Conservation (phyloP, 2,329 filamentous ascomycete species). For the Diaporthe capsici region DNA sequence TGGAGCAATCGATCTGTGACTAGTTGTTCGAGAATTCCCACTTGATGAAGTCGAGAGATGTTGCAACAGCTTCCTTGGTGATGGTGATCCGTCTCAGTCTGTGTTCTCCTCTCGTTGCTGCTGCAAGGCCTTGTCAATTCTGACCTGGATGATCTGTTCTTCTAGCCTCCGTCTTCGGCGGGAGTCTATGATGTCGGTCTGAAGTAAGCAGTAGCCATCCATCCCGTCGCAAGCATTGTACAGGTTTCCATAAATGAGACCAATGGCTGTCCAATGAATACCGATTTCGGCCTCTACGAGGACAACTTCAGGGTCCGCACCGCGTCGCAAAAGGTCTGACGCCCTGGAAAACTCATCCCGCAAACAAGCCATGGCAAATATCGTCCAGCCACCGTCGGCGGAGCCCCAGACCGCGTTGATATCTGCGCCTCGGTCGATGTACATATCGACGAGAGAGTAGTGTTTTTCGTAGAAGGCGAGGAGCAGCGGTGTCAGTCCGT, state of each 20-base stretch:
- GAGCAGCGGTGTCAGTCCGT: not conserved
- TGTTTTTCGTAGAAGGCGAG: not conserved
- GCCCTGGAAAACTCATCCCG: not conserved
- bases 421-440: not conserved
- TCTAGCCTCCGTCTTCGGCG: not conserved
- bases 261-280: not conserved
- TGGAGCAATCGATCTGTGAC: not conserved
- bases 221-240: not conserved
- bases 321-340: not conserved
- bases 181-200: too few relatives aligned
- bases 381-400: not conserved
- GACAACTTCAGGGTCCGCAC: not conserved
- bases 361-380: not conserved
- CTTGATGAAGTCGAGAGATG: not conserved
- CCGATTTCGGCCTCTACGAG: too few relatives aligned
- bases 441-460: not conserved
- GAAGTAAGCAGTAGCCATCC: too few relatives aligned
- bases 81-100: not conserved
- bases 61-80: not conserved
- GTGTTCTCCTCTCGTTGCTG: not conserved
- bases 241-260: not conserved
- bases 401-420: not conserved
- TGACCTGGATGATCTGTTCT: not conserved
- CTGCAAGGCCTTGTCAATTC: not conserved
- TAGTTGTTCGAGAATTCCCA: not conserved